These are phyloP conservation scores for Diaporthe vaccinii DNA, from an alignment of 2,329 filamentous ascomycete genomes.

Conservation along the genomic window DNA sequence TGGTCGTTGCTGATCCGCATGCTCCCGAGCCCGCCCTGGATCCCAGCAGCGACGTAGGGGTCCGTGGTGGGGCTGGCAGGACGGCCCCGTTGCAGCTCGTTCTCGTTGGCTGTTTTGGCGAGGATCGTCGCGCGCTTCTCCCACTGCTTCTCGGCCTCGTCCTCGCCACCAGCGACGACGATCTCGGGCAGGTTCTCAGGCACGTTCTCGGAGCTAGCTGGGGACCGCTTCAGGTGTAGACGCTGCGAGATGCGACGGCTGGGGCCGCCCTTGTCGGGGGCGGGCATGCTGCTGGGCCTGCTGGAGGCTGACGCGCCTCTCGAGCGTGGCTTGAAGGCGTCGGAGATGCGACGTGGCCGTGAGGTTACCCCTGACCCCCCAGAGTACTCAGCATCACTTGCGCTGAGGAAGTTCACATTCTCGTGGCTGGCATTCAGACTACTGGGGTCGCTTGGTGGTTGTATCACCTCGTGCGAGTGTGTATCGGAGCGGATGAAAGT, in stretches of 20 bases:
- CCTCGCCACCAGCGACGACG: constrained; percentile 59
- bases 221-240: constrained; percentile 74
- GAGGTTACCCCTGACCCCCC: constrained; percentile 38
- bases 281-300: constrained; percentile 46
- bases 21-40: constrained; percentile 47
- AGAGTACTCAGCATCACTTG: constrained; percentile 43
- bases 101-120: constrained; percentile 67
- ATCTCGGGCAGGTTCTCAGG: constrained; percentile 86
- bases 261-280: constrained; percentile 51
- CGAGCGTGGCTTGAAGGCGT: constrained; percentile 56
- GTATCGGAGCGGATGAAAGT: constrained; percentile 90
- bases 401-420: constrained; percentile 47
- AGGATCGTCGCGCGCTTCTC: constrained; percentile 94
- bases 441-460: constrained; percentile 67
- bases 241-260: constrained; percentile 73
- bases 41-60: constrained; percentile 39
- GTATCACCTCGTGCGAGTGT: constrained; percentile 81
- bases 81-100: constrained; percentile 61
- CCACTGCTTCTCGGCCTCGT: constrained; percentile 74
- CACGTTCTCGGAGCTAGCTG: constrained; percentile 77
- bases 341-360: constrained; percentile 49
- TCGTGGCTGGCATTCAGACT: constrained; percentile 41
- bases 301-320: constrained; percentile 64
- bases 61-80: constrained; percentile 55
- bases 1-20: constrained; percentile 47